These are phyloP conservation scores for Friedmanniomyces simplex DNA, from an alignment of 495 filamentous ascomycete species.

Conservation along the genomic window DNA sequence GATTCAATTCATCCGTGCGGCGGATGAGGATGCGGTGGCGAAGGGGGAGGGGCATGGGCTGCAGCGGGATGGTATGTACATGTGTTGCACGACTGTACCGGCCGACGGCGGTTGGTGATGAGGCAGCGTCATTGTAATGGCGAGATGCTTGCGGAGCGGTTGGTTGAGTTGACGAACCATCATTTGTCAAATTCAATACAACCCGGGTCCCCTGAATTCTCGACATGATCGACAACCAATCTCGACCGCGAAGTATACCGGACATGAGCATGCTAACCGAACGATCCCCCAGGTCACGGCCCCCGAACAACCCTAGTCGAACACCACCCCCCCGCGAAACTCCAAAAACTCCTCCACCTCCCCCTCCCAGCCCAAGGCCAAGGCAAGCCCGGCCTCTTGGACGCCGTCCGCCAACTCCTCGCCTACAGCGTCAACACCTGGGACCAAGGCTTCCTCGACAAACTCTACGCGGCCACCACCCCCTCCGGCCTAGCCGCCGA, in stretches of 20 bases:
- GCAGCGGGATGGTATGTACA: constrained; percentile 37
- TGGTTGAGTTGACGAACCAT: too few relatives aligned
- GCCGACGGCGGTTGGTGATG: too few relatives aligned
- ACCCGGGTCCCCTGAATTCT: too few relatives aligned
- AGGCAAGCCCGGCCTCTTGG: constrained; percentile 62
- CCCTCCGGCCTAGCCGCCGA: constrained; percentile 71
- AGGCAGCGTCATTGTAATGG: too few relatives aligned
- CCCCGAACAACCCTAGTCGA: constrained; percentile 57
- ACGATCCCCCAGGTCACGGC: constrained; percentile 18
- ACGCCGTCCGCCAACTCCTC: constrained; percentile 55
- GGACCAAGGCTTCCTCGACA: constrained; percentile 91
- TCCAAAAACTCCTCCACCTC: constrained; percentile 54
- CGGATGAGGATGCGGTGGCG: constrained; percentile 51
- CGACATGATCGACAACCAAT: too few relatives aligned
- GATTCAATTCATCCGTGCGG: constrained; percentile 65
- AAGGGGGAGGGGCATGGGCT: constrained; percentile 29
- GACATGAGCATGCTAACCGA: too few relatives aligned
- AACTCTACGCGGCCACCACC: constrained; percentile 50
- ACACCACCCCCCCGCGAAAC: constrained; percentile 56
- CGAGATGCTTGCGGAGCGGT: too few relatives aligned
- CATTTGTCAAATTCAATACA: too few relatives aligned
- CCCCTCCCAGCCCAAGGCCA: constrained; percentile 53
- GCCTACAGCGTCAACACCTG: constrained; percentile 88
- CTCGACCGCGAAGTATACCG: too few relatives aligned
- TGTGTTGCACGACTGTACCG: not conserved